Percentiles rank a stretch among this genome's conserved stretches.
Evolutionary conservation across 2,329 filamentous ascomycete species (phyloP).

Genomic region (Cladosporium halotolerans): DNA sequence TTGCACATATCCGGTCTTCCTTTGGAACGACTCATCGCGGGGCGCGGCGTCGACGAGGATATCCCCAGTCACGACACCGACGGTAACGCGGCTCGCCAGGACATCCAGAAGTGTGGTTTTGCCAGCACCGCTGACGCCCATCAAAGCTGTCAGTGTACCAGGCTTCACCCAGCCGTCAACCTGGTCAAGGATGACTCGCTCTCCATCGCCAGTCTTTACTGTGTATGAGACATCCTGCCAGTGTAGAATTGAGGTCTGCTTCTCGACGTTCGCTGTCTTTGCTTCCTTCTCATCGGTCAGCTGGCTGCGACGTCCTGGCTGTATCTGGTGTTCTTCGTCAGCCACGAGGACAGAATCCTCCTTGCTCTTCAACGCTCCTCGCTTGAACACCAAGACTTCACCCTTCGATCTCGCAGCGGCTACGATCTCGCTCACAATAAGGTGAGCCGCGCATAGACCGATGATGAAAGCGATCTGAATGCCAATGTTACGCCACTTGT

Average conservation of each 20-base stretch:
- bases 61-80: slow-evolving; percentile 59
- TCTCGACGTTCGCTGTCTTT: slow-evolving; percentile 41
- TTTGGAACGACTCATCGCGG: slow-evolving; percentile 46
- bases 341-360: slow-evolving; percentile 33
- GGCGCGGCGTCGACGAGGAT: slow-evolving; percentile 59
- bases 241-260: slow-evolving; percentile 66
- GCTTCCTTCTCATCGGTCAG: slow-evolving; percentile 31
- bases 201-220: slow-evolving; percentile 46
- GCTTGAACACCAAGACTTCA: slow-evolving; percentile 58
- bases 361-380: slow-evolving; percentile 29
- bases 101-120: slow-evolving; percentile 56
- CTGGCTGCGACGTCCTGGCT: slow-evolving; percentile 5
- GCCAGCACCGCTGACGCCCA: slow-evolving; percentile 46
- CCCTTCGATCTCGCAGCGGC: slow-evolving; percentile 55
- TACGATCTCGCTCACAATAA: slow-evolving; percentile 56
- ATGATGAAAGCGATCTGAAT: slow-evolving; percentile 58
- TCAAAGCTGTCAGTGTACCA: slow-evolving; percentile 45
- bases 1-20: slow-evolving; percentile 62
- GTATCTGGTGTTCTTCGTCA: slow-evolving; percentile 36
- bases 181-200: slow-evolving; percentile 48
- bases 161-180: slow-evolving; percentile 52
- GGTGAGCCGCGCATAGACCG: slow-evolving; percentile 57
- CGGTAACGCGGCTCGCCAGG: slow-evolving; percentile 51
- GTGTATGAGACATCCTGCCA: slow-evolving; percentile 54
- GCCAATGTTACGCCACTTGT: slow-evolving; percentile 56